A percentile compares a stretch with the other conserved stretches of the same genome.
Conservation (phyloP, 225 moss, liverwort and hornwort species). For the Pseudisothecium myosuroides region DNA sequence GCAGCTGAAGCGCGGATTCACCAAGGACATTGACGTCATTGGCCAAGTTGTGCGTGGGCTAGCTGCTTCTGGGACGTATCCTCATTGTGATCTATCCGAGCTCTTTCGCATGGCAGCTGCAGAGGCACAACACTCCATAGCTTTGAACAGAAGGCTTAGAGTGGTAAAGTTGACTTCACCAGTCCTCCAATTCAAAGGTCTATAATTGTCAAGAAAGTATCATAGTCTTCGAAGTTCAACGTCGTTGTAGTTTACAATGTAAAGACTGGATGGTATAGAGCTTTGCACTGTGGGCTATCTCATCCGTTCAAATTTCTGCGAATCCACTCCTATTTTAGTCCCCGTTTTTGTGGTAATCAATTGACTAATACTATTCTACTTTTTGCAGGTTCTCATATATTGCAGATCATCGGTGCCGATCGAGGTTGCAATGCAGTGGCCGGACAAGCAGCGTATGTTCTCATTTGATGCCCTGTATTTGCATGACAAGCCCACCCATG, state of each 20-base stretch:
- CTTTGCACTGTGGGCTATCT: neutral
- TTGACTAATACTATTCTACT: neutral
- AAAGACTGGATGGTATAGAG: neutral
- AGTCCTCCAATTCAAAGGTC: neutral
- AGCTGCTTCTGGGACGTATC: conserved; percentile 40
- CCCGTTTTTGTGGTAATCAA: neutral
- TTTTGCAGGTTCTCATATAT: conserved; percentile 63
- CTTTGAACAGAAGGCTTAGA: conserved; percentile 32
- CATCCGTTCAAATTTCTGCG: neutral
- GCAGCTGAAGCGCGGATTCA: conserved; percentile 72
- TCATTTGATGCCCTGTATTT: conserved; percentile 84
- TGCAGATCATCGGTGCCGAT: conserved; percentile 88
- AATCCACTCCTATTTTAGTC: neutral
- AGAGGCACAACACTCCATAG: conserved; percentile 46
- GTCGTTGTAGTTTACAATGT: neutral
- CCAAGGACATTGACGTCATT: conserved; percentile 65
- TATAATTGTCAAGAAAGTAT: neutral
- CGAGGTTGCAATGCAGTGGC: conserved; percentile 54
- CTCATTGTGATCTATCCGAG: conserved; percentile 56
- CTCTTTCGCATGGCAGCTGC: conserved; percentile 59
- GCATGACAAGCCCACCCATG: conserved; percentile 71
- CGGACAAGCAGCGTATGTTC: conserved; percentile 64
- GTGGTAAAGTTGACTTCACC: conserved; percentile 15
- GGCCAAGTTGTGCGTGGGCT: conserved; percentile 58
- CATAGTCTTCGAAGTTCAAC: neutral